Evolutionary conservation across 2,329 filamentous ascomycete species (phyloP).

Genomic region (Sordariomycetes sp.): DNA sequence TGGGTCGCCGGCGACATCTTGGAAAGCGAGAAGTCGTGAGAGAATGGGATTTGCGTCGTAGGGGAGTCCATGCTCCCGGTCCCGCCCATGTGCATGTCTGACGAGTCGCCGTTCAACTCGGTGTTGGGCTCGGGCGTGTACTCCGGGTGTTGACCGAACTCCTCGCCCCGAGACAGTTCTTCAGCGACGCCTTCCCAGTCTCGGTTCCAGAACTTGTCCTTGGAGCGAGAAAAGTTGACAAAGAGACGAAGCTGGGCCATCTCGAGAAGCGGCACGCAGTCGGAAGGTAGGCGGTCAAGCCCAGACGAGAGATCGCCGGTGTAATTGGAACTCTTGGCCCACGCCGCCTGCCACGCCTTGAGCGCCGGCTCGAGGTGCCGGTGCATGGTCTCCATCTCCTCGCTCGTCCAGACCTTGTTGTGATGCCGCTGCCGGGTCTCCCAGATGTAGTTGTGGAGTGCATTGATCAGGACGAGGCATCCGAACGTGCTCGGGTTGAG

Average conservation of each 20-base stretch:
- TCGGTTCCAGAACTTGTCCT: conserved; percentile 87
- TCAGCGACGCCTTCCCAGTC: conserved; percentile 89
- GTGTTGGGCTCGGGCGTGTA: conserved; percentile 42
- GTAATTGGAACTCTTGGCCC: conserved; percentile 62
- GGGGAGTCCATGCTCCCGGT: conserved; percentile 41
- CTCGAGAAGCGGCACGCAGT: conserved; percentile 83
- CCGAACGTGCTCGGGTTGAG: conserved; percentile 83
- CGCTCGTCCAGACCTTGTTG: conserved; percentile 78
- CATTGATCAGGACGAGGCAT: conserved; percentile 84
- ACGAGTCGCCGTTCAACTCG: conserved; percentile 31
- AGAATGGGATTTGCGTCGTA: conserved; percentile 35
- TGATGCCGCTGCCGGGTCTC: conserved; percentile 87
- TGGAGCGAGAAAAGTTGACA: conserved; percentile 83
- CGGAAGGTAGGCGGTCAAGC: conserved; percentile 58
- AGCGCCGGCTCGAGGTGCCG: conserved; percentile 88
- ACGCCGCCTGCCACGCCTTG: conserved; percentile 88
- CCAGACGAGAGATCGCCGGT: background rate
- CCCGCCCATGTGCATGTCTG: conserved; percentile 33
- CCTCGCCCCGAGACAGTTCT: conserved; percentile 68
- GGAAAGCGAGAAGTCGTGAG: conserved; percentile 29
- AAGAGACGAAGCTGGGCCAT: conserved; percentile 87
- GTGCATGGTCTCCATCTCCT: conserved; percentile 94
- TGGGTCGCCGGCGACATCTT: conserved; percentile 17
- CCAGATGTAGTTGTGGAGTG: conserved; percentile 97
- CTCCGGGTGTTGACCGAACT: conserved; percentile 64